phyloP scores from a whole-genome alignment of 495 filamentous ascomycete species.

The Niebla homalea region DNA sequence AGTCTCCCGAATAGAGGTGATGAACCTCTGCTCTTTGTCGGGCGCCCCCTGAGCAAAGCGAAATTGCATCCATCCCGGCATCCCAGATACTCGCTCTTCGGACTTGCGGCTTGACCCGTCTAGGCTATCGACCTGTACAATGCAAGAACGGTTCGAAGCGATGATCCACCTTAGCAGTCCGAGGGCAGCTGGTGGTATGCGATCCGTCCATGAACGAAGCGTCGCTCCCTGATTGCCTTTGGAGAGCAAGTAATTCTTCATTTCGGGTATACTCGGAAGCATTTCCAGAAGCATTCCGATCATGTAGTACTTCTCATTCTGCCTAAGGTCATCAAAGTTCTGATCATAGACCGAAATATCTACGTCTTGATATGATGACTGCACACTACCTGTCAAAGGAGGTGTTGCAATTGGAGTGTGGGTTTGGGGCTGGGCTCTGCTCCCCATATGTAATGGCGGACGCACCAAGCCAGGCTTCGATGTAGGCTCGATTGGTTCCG shows the following conservation, averaged over 20 bases:
- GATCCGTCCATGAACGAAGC: constrained; percentile 47
- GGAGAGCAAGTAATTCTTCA: constrained; percentile 45
- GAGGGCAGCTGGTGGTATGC: constrained; percentile 52
- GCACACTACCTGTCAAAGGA: neutral
- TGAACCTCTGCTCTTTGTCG: constrained; percentile 79
- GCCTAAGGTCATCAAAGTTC: constrained; percentile 41
- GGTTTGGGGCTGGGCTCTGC: neutral
- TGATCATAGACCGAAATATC: constrained; percentile 35
- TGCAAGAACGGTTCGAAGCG: constrained; percentile 78
- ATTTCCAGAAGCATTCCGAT: constrained; percentile 51
- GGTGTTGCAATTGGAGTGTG: constrained; percentile 11
- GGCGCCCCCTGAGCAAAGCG: constrained; percentile 79
- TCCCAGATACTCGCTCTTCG: constrained; percentile 45
- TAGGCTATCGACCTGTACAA: constrained; percentile 51
- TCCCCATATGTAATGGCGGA: neutral
- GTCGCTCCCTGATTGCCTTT: constrained; percentile 20
- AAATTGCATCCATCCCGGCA: constrained; percentile 66
- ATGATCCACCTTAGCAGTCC: constrained; percentile 78
- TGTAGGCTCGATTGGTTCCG: constrained; percentile 10
- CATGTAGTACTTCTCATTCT: constrained; percentile 34
- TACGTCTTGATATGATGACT: constrained; percentile 15
- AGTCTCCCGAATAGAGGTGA: constrained; percentile 43
- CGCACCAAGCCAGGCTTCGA: neutral
- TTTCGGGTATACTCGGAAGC: constrained; percentile 51
- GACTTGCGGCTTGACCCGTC: constrained; percentile 7